Base-by-base conservation (phyloP, 208 protist species). In the Trypanosoma rangeli region DNA sequence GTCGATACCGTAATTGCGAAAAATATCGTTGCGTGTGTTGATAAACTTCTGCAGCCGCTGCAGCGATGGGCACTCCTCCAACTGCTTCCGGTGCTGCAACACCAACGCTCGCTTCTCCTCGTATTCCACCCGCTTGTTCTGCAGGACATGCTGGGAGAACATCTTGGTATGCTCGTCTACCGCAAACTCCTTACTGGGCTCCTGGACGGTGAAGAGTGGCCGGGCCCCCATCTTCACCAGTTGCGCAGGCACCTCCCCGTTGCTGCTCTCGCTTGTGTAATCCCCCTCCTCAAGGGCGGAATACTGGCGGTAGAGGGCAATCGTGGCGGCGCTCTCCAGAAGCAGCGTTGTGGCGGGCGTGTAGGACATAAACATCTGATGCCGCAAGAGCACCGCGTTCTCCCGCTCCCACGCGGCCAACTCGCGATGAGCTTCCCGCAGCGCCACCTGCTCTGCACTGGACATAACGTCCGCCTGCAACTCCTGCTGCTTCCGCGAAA, bases 301-400 rank as follows among this genome's bases (percentile, higher is more conserved):
- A 74, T 94, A 94, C 76, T 94, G 85, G n/a, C 88, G 85, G 68
- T 94, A 94, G 16, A 94, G 81, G 35, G 88, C 83, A 46, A 94
- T 84, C 18, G 88, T 94, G 15, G 85, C 85, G 44, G 88, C 88
- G 54, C 80, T 87, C 75, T 94, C 85, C 20, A 94, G 81, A 49
- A 94, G 77, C 44, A 94, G 77, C 10, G 85, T 80, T 69, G 85
- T 76, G 15, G 88, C 89, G 10, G 88, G 88, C 61, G 82, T 83
- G 76, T 92, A 90, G 12, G 85, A 83, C 89, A 92, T 92, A 73
- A 94, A 94, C 86, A 92, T 90, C 66, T 84, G 85, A 60, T 92
- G 89, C 15, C 86, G 86, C 50, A 94, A 74, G 44, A 92, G 84
- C 22, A 92, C 82, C n/a, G 85, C 87, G 60, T 93, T 92, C 48